Evolutionary conservation across 257 asterid species (phyloP).

Genomic region (Lantana camara): DNA sequence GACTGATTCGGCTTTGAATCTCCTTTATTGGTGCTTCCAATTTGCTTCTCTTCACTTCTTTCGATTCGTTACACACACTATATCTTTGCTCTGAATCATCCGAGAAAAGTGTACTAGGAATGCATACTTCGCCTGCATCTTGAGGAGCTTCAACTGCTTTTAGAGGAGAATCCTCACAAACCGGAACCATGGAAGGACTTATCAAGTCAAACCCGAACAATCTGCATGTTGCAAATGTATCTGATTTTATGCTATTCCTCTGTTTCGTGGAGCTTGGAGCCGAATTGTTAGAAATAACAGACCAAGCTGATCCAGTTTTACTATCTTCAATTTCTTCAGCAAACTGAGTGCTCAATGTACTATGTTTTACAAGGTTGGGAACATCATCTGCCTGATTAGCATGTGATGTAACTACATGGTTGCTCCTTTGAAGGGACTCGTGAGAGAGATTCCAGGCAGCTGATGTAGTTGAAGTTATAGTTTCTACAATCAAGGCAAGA

Average conservation of each 20-base stretch:
- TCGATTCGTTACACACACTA: conserved; percentile 45
- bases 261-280: conserved; percentile 27
- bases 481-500: conserved; percentile 28
- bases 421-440: conserved; percentile 28
- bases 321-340: conserved; percentile 48
- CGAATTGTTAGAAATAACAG: conserved; percentile 37
- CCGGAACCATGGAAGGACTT: conserved; percentile 35
- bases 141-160: conserved; percentile 26
- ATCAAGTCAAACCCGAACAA: conserved; percentile 67
- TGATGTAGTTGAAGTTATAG: conserved; percentile 40
- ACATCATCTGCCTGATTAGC: conserved; percentile 16
- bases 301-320: conserved; percentile 49
- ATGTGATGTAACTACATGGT: conserved; percentile 18
- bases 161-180: conserved; percentile 26
- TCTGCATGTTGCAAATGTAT: conserved; percentile 41
- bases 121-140: conserved; percentile 28
- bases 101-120: conserved; percentile 27
- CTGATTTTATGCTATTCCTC: conserved; percentile 40
- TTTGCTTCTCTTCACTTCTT: conserved; percentile 35
- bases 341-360: neutral
- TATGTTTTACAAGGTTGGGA: neutral
- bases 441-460: conserved; percentile 50
- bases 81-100: conserved; percentile 58
- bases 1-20: conserved; percentile 45
- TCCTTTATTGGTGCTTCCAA: conserved; percentile 43